A percentile compares a stretch with the other conserved stretches of the same genome.
Conservation (phyloP, 129 eudicot species). For the Flaveria trinervia region DNA sequence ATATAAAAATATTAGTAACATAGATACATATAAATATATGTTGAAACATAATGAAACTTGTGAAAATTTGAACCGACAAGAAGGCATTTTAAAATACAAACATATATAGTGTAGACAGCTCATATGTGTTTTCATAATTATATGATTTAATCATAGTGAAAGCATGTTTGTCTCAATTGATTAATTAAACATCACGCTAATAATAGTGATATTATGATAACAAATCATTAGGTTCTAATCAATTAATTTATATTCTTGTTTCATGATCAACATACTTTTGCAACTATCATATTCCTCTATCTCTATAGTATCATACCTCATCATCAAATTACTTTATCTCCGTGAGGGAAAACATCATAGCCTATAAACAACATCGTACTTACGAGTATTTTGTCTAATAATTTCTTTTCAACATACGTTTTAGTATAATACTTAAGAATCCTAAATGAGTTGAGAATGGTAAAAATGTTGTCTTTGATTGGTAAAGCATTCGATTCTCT, state of each 20-base stretch:
- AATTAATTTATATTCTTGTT: background rate
- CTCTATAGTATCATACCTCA: background rate
- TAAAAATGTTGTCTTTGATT: too few relatives aligned
- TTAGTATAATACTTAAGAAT: too few relatives aligned
- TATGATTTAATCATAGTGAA: slow-evolving; percentile 28
- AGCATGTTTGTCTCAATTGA: slow-evolving; percentile 31
- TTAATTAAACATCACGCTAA: slow-evolving; percentile 36
- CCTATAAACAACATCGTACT: background rate
- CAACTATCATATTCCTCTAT: background rate
- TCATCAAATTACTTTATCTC: background rate
- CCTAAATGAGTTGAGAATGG: too few relatives aligned
- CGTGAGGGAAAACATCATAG: background rate
- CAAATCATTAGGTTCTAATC: slow-evolving; percentile 21
- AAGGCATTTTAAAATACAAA: background rate
- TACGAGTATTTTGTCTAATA: too few relatives aligned
- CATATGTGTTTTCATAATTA: slow-evolving; percentile 20
- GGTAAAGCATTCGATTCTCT: too few relatives aligned
- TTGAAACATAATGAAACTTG: background rate
- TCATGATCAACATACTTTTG: background rate
- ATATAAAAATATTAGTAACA: too few relatives aligned
- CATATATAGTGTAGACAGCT: background rate
- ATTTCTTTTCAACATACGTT: too few relatives aligned
- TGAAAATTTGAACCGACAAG: background rate
- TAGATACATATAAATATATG: background rate
- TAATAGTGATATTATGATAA: slow-evolving; percentile 38